Conservation (phyloP, 441 rosid species). For the Pelargonium myrrhifolium region DNA sequence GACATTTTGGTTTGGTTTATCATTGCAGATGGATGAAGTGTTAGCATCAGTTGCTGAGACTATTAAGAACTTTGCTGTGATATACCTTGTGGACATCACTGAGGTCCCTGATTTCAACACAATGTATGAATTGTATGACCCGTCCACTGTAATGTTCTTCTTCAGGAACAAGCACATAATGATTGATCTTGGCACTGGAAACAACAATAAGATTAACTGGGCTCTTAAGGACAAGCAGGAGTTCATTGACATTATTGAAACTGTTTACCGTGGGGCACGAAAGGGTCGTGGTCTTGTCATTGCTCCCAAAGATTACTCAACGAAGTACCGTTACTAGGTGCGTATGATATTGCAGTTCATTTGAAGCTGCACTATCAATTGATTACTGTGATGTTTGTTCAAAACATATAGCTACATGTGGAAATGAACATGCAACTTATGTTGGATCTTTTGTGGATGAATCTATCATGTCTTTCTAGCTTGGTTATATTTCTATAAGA, state of each 20-base stretch:
- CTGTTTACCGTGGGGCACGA: conserved; percentile 84
- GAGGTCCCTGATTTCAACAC: conserved; percentile 94
- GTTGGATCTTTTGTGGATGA: too few relatives aligned
- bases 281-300: conserved; percentile 93
- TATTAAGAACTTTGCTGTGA: conserved; percentile 89
- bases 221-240: conserved; percentile 95
- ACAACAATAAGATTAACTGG: conserved; percentile 96
- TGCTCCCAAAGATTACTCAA: conserved; percentile 95
- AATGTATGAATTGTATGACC: conserved; percentile 42
- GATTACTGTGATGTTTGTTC: too few relatives aligned
- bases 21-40: conserved; percentile 84
- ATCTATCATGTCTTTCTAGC: too few relatives aligned
- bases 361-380: too few relatives aligned
- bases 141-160: conserved; percentile 52
- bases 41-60: conserved; percentile 86
- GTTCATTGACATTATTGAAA: conserved; percentile 83
- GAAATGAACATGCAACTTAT: too few relatives aligned
- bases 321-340: conserved; percentile 78
- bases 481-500: too few relatives aligned
- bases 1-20: background rate
- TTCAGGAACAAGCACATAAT: conserved; percentile 94
- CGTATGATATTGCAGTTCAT: too few relatives aligned
- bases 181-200: conserved; percentile 94
- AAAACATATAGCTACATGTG: too few relatives aligned
- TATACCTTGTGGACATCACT: conserved; percentile 82